These are phyloP conservation scores for Cucumis cinereus DNA, from an alignment of 306 rosid genomes.

Conservation along the genomic window DNA sequence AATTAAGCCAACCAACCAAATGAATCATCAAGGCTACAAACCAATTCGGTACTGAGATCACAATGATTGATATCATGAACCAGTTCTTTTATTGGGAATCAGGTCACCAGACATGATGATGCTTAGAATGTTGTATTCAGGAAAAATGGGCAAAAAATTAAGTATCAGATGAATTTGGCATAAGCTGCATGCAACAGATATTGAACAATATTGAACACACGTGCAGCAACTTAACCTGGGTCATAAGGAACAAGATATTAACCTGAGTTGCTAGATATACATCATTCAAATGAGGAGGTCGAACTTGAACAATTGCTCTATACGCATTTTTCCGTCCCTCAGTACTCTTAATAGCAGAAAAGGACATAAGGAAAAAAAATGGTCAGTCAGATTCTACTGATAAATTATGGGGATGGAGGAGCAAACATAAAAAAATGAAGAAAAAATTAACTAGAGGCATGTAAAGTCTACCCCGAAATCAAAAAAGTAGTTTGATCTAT, in stretches of 20 bases:
- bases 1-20: no score
- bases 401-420: not conserved
- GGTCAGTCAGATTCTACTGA: slow-evolving; percentile 3
- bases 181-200: not conserved
- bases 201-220: not conserved
- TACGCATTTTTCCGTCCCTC: slow-evolving; percentile 86
- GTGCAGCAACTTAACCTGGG: not conserved
- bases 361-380: not conserved
- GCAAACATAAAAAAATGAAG: not conserved
- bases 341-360: slow-evolving; percentile 39
- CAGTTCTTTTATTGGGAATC: not conserved
- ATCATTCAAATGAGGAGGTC: slow-evolving; percentile 77
- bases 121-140: not conserved
- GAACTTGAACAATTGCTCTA: slow-evolving; percentile 86
- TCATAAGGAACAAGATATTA: not conserved
- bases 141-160: not conserved
- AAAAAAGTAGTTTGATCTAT: slow-evolving; percentile 87
- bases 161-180: not conserved
- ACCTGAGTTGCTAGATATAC: slow-evolving; percentile 95
- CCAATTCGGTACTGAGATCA: not conserved
- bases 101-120: not conserved
- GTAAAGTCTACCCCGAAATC: slow-evolving; percentile 67
- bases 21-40: no score
- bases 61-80: not conserved
- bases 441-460: not conserved